phyloP scores from a whole-genome alignment of 2,329 filamentous ascomycete species.

The Botrytis paeoniae region DNA sequence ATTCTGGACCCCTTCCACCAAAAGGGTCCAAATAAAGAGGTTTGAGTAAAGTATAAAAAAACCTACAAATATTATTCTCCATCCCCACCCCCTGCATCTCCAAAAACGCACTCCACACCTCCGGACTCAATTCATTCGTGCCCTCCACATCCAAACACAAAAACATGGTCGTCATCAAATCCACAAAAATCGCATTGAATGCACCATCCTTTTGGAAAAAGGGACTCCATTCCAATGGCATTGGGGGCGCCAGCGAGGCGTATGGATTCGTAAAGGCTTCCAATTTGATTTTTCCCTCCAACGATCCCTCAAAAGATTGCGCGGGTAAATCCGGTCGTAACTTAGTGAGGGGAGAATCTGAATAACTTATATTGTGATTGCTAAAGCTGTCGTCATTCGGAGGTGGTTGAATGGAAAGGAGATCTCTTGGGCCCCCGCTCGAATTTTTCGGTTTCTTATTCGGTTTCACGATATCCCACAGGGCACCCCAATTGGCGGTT shows the following conservation, averaged over 20 bases:
- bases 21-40: background rate
- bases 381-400: background rate
- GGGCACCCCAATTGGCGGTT: constrained; percentile 31
- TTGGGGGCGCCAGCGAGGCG: background rate
- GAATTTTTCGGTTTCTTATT: constrained; percentile 23
- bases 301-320: background rate
- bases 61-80: constrained; percentile 30
- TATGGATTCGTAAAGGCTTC: constrained; percentile 1
- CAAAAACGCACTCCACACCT: constrained; percentile 29
- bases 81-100: constrained; percentile 28
- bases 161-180: constrained; percentile 33
- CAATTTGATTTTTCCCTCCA: constrained; percentile 4
- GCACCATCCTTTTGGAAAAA: constrained; percentile 27
- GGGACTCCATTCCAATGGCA: constrained; percentile 28
- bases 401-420: background rate
- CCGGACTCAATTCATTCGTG: constrained; percentile 29
- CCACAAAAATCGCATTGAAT: constrained; percentile 27
- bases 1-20: background rate
- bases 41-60: background rate
- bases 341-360: background rate
- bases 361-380: background rate
- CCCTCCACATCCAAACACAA: constrained; percentile 27
- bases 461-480: constrained; percentile 33
- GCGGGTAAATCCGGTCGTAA: background rate
- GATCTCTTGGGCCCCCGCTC: background rate